Evolutionary conservation across 805 yeast genomes (phyloP).

Genomic region (Metschnikowia bowlesiae): DNA sequence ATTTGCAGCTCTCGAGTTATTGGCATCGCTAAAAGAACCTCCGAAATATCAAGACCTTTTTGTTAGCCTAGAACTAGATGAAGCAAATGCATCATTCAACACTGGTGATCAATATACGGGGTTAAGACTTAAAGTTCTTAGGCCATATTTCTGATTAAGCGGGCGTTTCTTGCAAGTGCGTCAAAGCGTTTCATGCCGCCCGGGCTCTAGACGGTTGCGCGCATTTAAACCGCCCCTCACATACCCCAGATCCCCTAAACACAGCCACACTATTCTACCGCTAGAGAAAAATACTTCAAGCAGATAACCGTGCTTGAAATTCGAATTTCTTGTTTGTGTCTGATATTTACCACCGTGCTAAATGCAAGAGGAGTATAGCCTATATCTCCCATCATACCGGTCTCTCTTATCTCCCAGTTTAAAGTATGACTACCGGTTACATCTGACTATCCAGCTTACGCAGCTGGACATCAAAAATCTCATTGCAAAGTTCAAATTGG

Average conservation of each 20-base stretch:
- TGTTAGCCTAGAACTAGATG: too few species aligned
- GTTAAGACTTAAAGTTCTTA: too few species aligned
- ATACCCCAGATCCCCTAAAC: slow-evolving; percentile 2
- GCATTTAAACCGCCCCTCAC: background rate
- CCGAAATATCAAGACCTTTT: too few species aligned
- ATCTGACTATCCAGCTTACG: slow-evolving; percentile 35
- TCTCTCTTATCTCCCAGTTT: slow-evolving; percentile 47
- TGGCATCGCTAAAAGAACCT: too few species aligned
- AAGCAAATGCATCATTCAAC: too few species aligned
- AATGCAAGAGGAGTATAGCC: slow-evolving; percentile 7
- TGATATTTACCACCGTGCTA: background rate
- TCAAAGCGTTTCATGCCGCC: background rate
- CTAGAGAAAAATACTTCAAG: too few species aligned
- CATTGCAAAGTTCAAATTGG: slow-evolving; percentile 14
- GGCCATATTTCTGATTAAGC: too few species aligned
- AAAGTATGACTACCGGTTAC: slow-evolving; percentile 48
- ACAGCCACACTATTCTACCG: background rate
- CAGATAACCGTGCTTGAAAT: too few species aligned
- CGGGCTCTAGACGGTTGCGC: background rate
- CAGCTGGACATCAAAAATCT: slow-evolving; percentile 29
- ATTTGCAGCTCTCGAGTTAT: too few species aligned
- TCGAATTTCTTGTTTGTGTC: too few species aligned
- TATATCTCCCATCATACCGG: slow-evolving; percentile 48
- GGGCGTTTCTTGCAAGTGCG: background rate
- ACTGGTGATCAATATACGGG: too few species aligned